Conservation (phyloP, 768 basidiomycete species). For the Porphyrellus cyaneotinctus region DNA sequence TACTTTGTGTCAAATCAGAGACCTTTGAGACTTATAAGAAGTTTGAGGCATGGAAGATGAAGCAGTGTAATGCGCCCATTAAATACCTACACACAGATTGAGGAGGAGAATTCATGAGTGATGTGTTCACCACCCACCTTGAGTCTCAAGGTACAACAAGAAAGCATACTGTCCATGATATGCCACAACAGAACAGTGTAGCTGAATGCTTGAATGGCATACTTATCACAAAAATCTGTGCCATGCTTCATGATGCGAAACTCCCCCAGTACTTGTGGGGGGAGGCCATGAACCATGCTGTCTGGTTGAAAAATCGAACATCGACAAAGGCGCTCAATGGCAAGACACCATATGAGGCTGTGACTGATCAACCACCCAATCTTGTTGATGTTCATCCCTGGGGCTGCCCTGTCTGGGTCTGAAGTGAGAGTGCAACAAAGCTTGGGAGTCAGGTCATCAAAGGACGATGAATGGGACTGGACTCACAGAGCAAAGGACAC, state of each 20-base stretch:
- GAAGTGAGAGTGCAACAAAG: background rate
- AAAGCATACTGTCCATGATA: background rate
- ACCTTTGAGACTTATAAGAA: slow-evolving; percentile 3
- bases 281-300: background rate
- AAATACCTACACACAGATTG: slow-evolving; percentile 4
- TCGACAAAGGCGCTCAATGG: background rate
- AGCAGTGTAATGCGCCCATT: background rate
- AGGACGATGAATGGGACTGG: background rate
- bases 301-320: slow-evolving; percentile 2
- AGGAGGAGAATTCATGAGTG: slow-evolving; percentile 32
- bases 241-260: background rate
- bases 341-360: background rate
- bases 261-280: slow-evolving; percentile 1
- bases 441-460: background rate
- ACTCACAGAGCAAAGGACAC: background rate
- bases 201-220: background rate
- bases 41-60: background rate
- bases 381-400: background rate
- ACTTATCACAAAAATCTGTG: background rate
- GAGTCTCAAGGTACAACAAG: background rate
- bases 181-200: background rate
- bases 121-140: background rate
- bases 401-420: background rate
- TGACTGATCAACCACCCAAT: background rate
- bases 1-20: slow-evolving; percentile 4